phyloP scores from a whole-genome alignment of 495 filamentous ascomycete genomes.

The Podospora pseudoanserina region DNA sequence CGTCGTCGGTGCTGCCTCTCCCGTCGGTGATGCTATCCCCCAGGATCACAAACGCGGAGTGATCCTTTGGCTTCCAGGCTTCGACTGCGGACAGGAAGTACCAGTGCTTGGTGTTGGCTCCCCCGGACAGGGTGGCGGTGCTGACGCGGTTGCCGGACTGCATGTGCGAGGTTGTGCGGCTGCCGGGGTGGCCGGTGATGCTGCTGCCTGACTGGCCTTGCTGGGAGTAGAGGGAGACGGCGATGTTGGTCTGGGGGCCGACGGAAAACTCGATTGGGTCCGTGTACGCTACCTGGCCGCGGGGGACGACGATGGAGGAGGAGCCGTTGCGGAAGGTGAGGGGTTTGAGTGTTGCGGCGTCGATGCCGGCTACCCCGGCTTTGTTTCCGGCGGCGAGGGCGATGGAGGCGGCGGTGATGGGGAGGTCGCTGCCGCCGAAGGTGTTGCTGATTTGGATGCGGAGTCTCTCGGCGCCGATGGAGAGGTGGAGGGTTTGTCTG shows the following conservation, averaged over 20 bases:
- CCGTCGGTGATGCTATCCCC: slow-evolving; percentile 77
- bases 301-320: slow-evolving; percentile 51
- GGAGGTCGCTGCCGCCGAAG: slow-evolving; percentile 59
- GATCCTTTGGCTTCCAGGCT: slow-evolving; percentile 46
- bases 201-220: slow-evolving; percentile 52
- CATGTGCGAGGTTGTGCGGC: slow-evolving; percentile 61
- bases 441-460: slow-evolving; percentile 66
- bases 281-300: slow-evolving; percentile 56
- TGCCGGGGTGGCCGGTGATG: slow-evolving; percentile 66
- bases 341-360: slow-evolving; percentile 44
- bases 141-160: slow-evolving; percentile 52
- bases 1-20: slow-evolving; percentile 58
- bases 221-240: slow-evolving; percentile 56
- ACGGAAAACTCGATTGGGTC: slow-evolving; percentile 60
- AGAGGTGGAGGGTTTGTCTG: slow-evolving; percentile 62
- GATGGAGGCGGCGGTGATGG: slow-evolving; percentile 58
- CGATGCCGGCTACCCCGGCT: slow-evolving; percentile 52
- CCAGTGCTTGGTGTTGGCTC: slow-evolving; percentile 49
- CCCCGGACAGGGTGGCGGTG: slow-evolving; percentile 45
- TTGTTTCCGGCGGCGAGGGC: slow-evolving; percentile 49
- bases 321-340: slow-evolving; percentile 57
- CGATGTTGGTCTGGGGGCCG: slow-evolving; percentile 47
- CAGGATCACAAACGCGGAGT: slow-evolving; percentile 55
- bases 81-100: slow-evolving; percentile 61
- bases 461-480: slow-evolving; percentile 52